Base-by-base conservation (phyloP, 192 early-diverging fungal species). In the Lobosporangium transversale region DNA sequence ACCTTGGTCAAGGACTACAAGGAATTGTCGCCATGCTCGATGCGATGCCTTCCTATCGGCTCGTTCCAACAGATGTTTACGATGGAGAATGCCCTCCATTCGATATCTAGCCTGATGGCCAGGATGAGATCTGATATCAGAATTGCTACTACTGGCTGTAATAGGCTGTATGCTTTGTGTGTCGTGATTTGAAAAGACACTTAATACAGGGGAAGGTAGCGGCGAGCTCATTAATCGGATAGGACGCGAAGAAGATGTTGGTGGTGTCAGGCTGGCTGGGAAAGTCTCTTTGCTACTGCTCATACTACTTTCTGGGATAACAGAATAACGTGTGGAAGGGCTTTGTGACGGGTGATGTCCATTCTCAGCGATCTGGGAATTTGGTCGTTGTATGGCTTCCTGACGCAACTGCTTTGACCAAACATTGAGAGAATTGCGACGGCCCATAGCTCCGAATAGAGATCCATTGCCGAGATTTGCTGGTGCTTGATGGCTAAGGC, bases 41-140 rank as follows among this genome's bases (percentile, higher is more conserved):
- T 93, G 84, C 29, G 91, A 90, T 9, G 93, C 91, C 80, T 92
- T 94, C 59, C 91, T 88, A 52, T 88, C 90, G 0, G 84, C 83
- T 17, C 84, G 80, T 55, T 94, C 94, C 67, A 90, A 85, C 54
- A 93, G 67, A 70, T 96, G 93, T 79, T 98, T 98, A 47, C 95
- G 86, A 62, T 92, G 88, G 35, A 98, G 84, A n/a, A 94, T 80
- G n/a, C 93, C 91, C 78, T 93, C 91, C 52, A 88, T 88, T 9
- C 81, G 80, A 81, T 53, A 85, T 68, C 40, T 58, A 21, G 67
- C 47, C 24, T 56, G 61, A 15, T 51, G 15, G 29, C 26, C 50
- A 23, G 50, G 50, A 15, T 27, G 29, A 53, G 17, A 18, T 52
- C 40, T 18, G 35, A 37, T 20, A 48, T 49, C 21, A 33, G 58